Conservation (phyloP, 2,329 filamentous ascomycete species). For the Talaromyces sp. region DNA sequence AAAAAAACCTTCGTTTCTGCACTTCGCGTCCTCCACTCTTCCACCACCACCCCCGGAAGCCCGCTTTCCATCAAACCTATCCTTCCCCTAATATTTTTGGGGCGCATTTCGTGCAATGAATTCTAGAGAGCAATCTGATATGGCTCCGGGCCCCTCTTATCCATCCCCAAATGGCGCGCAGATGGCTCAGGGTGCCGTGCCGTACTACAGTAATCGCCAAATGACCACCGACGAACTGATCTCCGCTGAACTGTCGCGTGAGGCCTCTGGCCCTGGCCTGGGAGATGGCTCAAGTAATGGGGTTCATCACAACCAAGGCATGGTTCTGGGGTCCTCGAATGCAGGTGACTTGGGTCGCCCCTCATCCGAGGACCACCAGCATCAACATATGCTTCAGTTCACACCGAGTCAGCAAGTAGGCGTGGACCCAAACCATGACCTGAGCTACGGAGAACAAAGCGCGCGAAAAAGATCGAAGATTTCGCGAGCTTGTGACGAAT, state of each 20-base stretch:
- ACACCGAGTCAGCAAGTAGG: constrained; percentile 48
- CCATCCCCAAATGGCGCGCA: constrained; percentile 48
- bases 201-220: constrained; percentile 48
- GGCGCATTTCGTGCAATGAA: constrained; percentile 36
- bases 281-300: constrained; percentile 42
- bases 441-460: constrained; percentile 62
- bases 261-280: constrained; percentile 49
- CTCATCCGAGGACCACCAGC: constrained; percentile 41
- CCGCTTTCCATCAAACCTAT: constrained; percentile 34
- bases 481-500: constrained; percentile 86
- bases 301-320: constrained; percentile 44
- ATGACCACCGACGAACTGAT: constrained; percentile 52
- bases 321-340: constrained; percentile 43
- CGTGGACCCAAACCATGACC: constrained; percentile 49
- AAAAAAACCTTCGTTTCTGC: constrained; percentile 35
- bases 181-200: constrained; percentile 47
- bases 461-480: constrained; percentile 82
- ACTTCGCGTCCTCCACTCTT: constrained; percentile 31
- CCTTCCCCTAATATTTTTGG: constrained; percentile 13
- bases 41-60: constrained; percentile 35
- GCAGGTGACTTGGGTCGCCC: constrained; percentile 43
- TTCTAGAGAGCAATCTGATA: constrained; percentile 46
- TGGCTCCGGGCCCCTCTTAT: constrained; percentile 49
- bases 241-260: constrained; percentile 51
- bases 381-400: constrained; percentile 47